phyloP scores from a whole-genome alignment of 805 yeast species.

The Ascoidea rubescens region DNA sequence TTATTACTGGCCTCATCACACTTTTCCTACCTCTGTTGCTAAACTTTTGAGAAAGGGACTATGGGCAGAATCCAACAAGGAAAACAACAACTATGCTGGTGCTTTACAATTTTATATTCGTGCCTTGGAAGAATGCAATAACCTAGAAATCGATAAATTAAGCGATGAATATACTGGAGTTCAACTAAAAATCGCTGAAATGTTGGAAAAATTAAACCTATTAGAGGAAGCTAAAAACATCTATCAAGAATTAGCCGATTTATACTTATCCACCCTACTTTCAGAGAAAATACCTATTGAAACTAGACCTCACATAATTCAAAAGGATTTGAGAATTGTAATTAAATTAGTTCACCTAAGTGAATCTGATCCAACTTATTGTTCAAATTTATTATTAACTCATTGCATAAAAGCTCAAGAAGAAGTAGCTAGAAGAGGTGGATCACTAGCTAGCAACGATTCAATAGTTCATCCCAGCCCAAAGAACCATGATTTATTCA shows the following conservation, averaged over 20 bases:
- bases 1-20: constrained; percentile 52
- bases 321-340: constrained; percentile 57
- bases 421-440: constrained; percentile 34
- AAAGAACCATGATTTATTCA: background rate
- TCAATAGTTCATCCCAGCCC: too few species aligned
- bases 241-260: constrained; percentile 51
- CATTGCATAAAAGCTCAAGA: constrained; percentile 55
- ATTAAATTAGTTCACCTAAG: constrained; percentile 52
- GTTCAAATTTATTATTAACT: constrained; percentile 44
- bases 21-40: constrained; percentile 60
- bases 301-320: constrained; percentile 42
- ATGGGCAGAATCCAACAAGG: constrained; percentile 71
- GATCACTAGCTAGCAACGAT: constrained; percentile 11
- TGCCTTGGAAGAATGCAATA: constrained; percentile 37
- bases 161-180: constrained; percentile 83
- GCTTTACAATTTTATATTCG: constrained; percentile 65
- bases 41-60: constrained; percentile 57
- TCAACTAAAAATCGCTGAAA: constrained; percentile 75
- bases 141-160: constrained; percentile 36
- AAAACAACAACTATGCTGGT: constrained; percentile 34
- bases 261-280: constrained; percentile 39
- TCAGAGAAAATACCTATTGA: constrained; percentile 21
- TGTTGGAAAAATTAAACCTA: constrained; percentile 62
- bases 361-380: constrained; percentile 28
- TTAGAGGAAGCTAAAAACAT: constrained; percentile 48